Evolutionary conservation across 352 stramenopile genomes (phyloP), one percentile per base, ranked within the genome.

Genomic region (Globisporangium abappressorium): DNA sequence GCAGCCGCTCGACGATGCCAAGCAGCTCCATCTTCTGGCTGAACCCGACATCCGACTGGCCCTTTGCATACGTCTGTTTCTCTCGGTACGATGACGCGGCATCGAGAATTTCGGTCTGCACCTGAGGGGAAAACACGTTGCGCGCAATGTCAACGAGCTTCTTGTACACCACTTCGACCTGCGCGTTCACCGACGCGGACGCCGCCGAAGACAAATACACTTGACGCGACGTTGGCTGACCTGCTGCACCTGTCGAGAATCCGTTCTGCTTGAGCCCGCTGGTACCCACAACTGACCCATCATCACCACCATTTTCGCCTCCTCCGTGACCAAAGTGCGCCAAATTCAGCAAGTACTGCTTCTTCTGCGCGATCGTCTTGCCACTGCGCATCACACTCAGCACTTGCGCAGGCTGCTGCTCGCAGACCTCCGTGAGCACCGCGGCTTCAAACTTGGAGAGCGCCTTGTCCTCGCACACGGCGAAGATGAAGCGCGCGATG

Each of bases 71-170:
- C 6, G 18, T 57, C 34, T 70, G 70, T 8, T 53, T 64, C 2
- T 66, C 47, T n/a, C 76, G 70, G 24, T 75, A 81, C 8, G 66
- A 3, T 14, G 70, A 72, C 1, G 80, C 83, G 5, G 83, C 61
- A 33, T 54, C 68, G 63, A 82, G 68, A 15, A 92, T 58, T 49
- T 85, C 75, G 49, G 64, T 75, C 73, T 90, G 84, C 51, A 85
- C 77, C 57, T 87, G 74, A 7, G 79, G 77, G 22, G 79, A 86
- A 51, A 84, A 88, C 6, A 86, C 79, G 57, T 63, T 80, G n/a
- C 70, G 70, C 15, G 77, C 84, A 57, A 92, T 85, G 22, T 73
- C 66, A 24, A 78, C 71, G 22, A 90, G 70, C 68, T 85, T 89
- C 57, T 80, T 82, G 66, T 72, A 74, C 65, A 92, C 72, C 11